These are phyloP conservation scores for Leishmania tarentolae DNA, from an alignment of 208 protist genomes.

Conservation along the genomic window DNA sequence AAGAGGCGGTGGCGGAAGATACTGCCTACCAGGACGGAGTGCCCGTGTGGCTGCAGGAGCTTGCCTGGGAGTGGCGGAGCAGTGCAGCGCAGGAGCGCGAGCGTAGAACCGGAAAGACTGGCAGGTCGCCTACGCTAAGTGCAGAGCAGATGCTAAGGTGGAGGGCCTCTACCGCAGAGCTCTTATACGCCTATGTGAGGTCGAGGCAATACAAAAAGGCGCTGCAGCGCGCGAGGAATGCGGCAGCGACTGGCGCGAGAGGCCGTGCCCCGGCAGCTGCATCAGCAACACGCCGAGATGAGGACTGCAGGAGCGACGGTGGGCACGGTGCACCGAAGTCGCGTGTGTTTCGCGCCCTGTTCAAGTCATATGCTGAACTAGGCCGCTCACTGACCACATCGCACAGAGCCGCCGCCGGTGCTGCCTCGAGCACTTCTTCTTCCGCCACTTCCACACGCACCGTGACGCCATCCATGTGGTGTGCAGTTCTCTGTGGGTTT, in stretches of 20 bases:
- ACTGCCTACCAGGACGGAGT: conserved; percentile 36
- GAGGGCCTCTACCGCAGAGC: conserved; percentile 4
- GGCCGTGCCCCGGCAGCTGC: background rate
- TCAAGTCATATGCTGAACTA: conserved; percentile 13
- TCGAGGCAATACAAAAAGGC: conserved; percentile 14
- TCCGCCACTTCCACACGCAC: background rate
- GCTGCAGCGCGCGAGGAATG: conserved; percentile 11
- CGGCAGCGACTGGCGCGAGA: background rate
- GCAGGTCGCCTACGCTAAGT: background rate
- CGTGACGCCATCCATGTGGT: conserved; percentile 28
- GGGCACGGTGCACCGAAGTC: background rate
- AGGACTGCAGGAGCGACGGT: background rate
- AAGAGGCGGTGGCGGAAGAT: background rate
- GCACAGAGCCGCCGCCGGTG: background rate
- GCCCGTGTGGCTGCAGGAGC: conserved; percentile 59
- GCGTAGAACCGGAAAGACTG: no score
- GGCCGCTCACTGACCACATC: background rate
- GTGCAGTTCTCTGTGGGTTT: conserved; percentile 35
- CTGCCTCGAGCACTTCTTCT: background rate
- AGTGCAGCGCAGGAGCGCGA: background rate
- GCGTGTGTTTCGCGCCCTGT: conserved; percentile 14
- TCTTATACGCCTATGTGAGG: conserved; percentile 13
- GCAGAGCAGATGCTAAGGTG: conserved; percentile 21
- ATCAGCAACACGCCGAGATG: background rate
- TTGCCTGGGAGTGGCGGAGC: conserved; percentile 36